Evolutionary conservation across 257 asterid genomes (phyloP).

Genomic region (Solanum neorickii): DNA sequence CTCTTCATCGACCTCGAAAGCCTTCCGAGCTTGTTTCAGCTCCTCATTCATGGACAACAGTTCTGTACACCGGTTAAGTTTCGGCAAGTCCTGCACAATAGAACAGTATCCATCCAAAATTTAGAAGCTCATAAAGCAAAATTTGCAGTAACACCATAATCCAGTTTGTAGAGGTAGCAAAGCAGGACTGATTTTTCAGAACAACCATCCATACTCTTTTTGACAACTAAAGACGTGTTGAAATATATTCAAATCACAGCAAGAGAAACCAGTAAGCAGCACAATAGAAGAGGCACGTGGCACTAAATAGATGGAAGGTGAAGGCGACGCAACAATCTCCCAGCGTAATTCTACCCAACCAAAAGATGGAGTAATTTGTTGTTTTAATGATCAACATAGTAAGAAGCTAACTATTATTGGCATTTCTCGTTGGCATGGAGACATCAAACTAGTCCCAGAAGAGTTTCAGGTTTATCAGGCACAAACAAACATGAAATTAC

Average conservation of each 20-base stretch:
- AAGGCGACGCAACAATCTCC: neutral
- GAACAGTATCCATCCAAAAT: neutral
- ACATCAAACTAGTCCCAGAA: neutral
- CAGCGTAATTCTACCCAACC: neutral
- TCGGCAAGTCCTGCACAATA: slow-evolving; percentile 36
- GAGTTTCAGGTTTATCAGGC: neutral
- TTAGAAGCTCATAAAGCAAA: neutral
- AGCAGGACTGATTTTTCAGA: neutral
- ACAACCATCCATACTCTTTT: neutral
- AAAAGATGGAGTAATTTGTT: neutral
- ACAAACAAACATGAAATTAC: neutral
- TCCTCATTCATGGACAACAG: slow-evolving; percentile 83
- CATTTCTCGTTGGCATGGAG: neutral
- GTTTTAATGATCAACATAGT: neutral
- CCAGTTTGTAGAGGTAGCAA: neutral
- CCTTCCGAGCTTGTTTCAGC: slow-evolving; percentile 82
- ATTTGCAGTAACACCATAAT: neutral
- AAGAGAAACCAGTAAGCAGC: neutral
- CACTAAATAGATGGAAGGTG: neutral
- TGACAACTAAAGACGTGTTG: neutral
- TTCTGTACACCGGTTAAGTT: slow-evolving; percentile 65
- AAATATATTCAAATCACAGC: neutral
- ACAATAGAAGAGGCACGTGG: neutral
- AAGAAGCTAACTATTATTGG: neutral
- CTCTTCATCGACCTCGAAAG: slow-evolving; percentile 79